Percentiles rank a stretch among this genome's conserved stretches.
Evolutionary conservation across 1,284 basidiomycete species (phyloP).

Genomic region (Ustilago tritici): DNA sequence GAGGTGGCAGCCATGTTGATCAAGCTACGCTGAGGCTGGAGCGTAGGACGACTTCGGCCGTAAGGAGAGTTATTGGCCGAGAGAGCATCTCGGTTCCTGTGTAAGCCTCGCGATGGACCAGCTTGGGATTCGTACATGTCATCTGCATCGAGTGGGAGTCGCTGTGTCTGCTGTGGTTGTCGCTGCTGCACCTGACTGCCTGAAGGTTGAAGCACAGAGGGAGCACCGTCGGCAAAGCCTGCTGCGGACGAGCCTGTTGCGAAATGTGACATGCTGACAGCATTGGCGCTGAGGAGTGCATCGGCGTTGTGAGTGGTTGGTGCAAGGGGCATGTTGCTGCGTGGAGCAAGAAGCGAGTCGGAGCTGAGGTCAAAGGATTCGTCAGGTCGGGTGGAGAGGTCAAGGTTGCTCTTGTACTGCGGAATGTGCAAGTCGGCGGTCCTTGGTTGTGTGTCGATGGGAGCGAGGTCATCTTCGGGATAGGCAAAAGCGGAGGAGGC

Average conservation of each 20-base stretch:
- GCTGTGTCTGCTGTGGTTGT: slow-evolving; percentile 12
- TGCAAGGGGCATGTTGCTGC: slow-evolving; percentile 3
- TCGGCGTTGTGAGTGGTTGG: slow-evolving; percentile 8
- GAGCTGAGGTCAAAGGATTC: slow-evolving; percentile 20
- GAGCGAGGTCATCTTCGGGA: slow-evolving; percentile 21
- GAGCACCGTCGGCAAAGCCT: slow-evolving; percentile 17
- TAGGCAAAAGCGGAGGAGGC: slow-evolving; percentile 30
- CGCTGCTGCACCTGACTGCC: slow-evolving; percentile 25
- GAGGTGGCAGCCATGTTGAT: slow-evolving; percentile 18
- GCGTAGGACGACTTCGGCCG: slow-evolving; percentile 18
- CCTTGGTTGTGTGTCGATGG: slow-evolving; percentile 33
- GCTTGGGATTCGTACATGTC: slow-evolving; percentile 44
- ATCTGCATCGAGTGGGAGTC: slow-evolving; percentile 22
- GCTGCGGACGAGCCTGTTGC: slow-evolving; percentile 14
- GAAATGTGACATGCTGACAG: slow-evolving; percentile 10
- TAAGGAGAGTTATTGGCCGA: slow-evolving; percentile 34
- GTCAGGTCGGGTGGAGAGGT: slow-evolving; percentile 19
- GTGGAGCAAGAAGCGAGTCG: slow-evolving; percentile 17
- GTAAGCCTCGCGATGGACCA: slow-evolving; percentile 39
- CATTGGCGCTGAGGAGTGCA: slow-evolving; percentile 8
- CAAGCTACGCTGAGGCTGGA: slow-evolving; percentile 27
- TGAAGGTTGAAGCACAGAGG: slow-evolving; percentile 38
- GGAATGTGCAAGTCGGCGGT: slow-evolving; percentile 20
- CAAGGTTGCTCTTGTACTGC: slow-evolving; percentile 21
- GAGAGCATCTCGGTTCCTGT: slow-evolving; percentile 30